Evolutionary conservation across 169 alveolate genomes (phyloP), one percentile per base, ranked within the genome.

Genomic region (Pseudocohnilembus persalinus): DNA sequence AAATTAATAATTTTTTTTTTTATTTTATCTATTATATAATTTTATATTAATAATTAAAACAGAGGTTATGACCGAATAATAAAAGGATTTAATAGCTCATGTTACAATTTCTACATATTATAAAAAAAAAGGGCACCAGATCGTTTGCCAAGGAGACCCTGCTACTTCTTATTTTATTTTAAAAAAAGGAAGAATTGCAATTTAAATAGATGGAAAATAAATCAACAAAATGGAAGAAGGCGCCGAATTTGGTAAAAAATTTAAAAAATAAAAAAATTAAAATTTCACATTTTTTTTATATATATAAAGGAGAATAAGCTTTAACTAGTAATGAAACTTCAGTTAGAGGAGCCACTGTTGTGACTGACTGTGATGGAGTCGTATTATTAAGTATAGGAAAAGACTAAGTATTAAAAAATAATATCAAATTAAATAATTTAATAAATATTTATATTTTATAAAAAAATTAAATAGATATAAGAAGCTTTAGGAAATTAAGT

Each of bases 101-200:
- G 80, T 33, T 49, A 49, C 74, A 35, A 81, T 82, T 82, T 80
- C 85, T 28, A 81, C 77, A 74, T 68, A 82, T 64, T 88, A 77
- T 77, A 88, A 87, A 87, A 11, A 49, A 49, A 76, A 83, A 31
- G 91, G 88, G 25, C 81, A 88, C n/a, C 35, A 72, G 24, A 83
- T 91, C 27, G 83, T 88, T 29, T 88, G 83, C 74, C 79, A 87
- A 83, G 94, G 89, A 35, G 94, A 90, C 65, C 34, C 68, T 35
- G 90, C 94, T 29, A 81, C 80, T 90, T 87, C 90, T 20, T 72
- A 32, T 29, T 85, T 30, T 85, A 78, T 85, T 29, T 65, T 85
- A 1, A 85, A 85, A 79, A 84, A 85, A 77, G 89, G 89, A 77
- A 24, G 30, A 26, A 85, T 85, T 30, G 35, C 34, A 15, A 35